phyloP scores from a whole-genome alignment of 2,329 filamentous ascomycete species.

The Fusarium nodosum region DNA sequence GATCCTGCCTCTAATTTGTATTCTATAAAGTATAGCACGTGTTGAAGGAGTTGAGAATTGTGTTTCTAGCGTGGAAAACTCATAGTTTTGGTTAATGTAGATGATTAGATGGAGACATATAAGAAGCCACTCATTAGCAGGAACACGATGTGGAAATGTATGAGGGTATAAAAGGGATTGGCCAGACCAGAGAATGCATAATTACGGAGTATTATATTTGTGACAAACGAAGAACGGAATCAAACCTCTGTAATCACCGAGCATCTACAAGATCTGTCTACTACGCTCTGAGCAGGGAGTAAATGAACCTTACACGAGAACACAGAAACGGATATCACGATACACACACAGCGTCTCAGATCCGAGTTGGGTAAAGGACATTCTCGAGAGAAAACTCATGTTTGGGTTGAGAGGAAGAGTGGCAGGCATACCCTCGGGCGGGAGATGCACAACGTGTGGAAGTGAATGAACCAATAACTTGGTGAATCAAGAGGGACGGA shows the following conservation, averaged over 20 bases:
- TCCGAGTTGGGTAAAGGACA: background rate
- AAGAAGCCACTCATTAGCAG: background rate
- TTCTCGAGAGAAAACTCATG: background rate
- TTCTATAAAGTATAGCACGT: background rate
- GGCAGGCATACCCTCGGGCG: background rate
- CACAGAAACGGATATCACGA: background rate
- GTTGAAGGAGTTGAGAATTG: background rate
- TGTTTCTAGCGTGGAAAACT: background rate
- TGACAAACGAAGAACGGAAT: background rate
- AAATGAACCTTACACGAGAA: background rate
- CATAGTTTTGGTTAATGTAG: background rate
- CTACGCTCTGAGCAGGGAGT: background rate
- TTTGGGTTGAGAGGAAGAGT: background rate
- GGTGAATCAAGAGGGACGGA: background rate
- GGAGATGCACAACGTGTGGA: background rate
- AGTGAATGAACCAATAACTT: too few species aligned
- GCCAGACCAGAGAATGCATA: background rate
- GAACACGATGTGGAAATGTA: background rate
- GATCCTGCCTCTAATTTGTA: background rate
- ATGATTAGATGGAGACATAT: background rate
- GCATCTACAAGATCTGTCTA: too few species aligned
- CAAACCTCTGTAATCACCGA: background rate
- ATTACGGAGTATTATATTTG: background rate
- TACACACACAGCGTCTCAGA: background rate
- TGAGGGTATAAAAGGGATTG: background rate